phyloP scores from a whole-genome alignment of 306 rosid species.

The Bauhinia variegata region DNA sequence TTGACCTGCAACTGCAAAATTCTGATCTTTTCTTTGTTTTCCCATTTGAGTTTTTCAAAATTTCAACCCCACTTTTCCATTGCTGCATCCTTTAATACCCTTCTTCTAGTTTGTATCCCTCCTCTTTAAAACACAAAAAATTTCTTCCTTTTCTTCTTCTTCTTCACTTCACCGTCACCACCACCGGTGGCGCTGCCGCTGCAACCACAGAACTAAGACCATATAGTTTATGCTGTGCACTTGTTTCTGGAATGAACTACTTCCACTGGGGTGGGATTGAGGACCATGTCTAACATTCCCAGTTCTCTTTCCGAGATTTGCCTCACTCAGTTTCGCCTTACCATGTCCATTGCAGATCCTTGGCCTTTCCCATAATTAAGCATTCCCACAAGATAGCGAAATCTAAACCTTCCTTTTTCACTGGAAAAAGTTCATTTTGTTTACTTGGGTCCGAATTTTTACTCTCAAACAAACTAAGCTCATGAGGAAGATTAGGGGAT shows the following conservation, averaged over 20 bases:
- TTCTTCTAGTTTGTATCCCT: no score
- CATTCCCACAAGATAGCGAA: constrained; percentile 10
- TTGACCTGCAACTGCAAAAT: no score
- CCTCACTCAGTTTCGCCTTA: constrained; percentile 56
- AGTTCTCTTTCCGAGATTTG: constrained; percentile 62
- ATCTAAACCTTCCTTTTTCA: not conserved
- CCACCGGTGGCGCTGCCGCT: no score
- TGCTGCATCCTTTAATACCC: no score
- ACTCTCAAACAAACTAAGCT: no score
- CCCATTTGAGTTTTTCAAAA: no score
- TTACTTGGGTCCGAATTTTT: not conserved
- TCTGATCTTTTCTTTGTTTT: no score
- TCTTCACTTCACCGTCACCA: not conserved
- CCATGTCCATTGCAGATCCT: constrained; percentile 78
- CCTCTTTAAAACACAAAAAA: no score
- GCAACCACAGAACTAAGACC: not conserved
- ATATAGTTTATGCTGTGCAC: not conserved
- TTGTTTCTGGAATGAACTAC: constrained; percentile 22
- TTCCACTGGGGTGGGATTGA: not conserved
- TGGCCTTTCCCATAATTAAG: constrained; percentile 69
- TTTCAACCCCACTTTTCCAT: no score
- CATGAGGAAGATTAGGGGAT: constrained; percentile 58
- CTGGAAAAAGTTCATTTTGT: not conserved
- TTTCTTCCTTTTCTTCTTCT: no score
- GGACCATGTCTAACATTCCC: constrained; percentile 67